Evolutionary conservation across 2,329 filamentous ascomycete genomes (phyloP).

Genomic region (Pseudogymnoascus sp.): DNA sequence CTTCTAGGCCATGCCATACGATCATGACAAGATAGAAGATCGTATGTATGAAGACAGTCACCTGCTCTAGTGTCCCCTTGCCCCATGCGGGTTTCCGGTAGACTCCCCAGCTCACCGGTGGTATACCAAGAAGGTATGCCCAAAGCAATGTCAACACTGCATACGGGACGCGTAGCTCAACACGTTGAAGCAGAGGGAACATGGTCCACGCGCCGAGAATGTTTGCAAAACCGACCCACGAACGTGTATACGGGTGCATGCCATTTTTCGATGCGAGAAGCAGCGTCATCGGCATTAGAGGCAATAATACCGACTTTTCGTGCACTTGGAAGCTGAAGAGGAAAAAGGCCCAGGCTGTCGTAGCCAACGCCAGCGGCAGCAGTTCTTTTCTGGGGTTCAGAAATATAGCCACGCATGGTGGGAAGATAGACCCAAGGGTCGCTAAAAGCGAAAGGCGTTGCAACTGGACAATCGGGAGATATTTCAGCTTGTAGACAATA

Average conservation of each 20-base stretch:
- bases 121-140: constrained; percentile 83
- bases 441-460: constrained; percentile 67
- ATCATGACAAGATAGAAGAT: constrained; percentile 71
- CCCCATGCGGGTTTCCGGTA: constrained; percentile 48
- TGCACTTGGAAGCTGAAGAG: constrained; percentile 97
- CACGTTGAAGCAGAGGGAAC: constrained; percentile 80
- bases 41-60: constrained; percentile 62
- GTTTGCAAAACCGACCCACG: constrained; percentile 96
- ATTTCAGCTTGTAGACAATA: constrained; percentile 76
- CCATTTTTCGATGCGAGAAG: constrained; percentile 73
- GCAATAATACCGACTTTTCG: constrained; percentile 92
- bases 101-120: constrained; percentile 63
- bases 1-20: constrained; percentile 72
- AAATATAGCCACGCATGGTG: constrained; percentile 74
- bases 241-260: constrained; percentile 64
- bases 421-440: constrained; percentile 68
- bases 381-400: constrained; percentile 67
- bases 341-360: constrained; percentile 94
- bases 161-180: constrained; percentile 79
- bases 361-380: constrained; percentile 70
- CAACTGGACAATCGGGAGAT: constrained; percentile 62
- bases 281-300: constrained; percentile 86
- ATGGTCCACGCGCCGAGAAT: constrained; percentile 85
- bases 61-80: constrained; percentile 35
- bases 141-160: constrained; percentile 76